These are phyloP conservation scores for Scutellaria galericulata DNA, from an alignment of 257 asterid genomes.

Conservation along the genomic window DNA sequence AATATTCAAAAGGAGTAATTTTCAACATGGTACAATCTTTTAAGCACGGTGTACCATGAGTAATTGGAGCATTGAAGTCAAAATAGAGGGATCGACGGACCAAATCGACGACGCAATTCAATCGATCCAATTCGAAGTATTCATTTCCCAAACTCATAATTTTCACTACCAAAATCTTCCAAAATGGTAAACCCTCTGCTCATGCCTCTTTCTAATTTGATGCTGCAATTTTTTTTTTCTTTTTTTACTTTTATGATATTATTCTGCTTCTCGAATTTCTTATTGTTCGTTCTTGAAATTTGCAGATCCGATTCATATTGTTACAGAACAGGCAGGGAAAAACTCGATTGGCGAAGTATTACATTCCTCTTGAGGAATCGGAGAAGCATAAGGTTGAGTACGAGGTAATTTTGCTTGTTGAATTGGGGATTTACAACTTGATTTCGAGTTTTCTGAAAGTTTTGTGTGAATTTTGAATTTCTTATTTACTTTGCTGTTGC, in stretches of 20 bases:
- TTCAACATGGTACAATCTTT: background rate
- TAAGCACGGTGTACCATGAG: background rate
- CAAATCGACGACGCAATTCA: constrained; percentile 10
- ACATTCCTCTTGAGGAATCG: constrained; percentile 98
- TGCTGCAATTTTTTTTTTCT: background rate
- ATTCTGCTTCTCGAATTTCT: constrained; percentile 1
- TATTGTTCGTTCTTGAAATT: constrained; percentile 10
- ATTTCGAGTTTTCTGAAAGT: background rate
- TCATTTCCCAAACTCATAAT: background rate
- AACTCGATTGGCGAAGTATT: constrained; percentile 93
- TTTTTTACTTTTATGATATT: background rate
- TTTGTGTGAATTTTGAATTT: background rate
- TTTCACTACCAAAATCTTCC: background rate
- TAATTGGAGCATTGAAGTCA: constrained; percentile 17
- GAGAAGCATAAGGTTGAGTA: constrained; percentile 98
- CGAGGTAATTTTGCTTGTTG: constrained; percentile 59
- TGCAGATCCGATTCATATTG: constrained; percentile 94
- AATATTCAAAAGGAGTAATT: too few species aligned
- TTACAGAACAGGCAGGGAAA: constrained; percentile 97
- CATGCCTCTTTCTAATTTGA: background rate
- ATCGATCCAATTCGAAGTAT: background rate
- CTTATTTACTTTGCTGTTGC: constrained; percentile 15
- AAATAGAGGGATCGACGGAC: constrained; percentile 4
- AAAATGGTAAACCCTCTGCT: constrained; percentile 34
- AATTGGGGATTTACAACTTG: background rate